phyloP scores from a whole-genome alignment of 2,329 filamentous ascomycete genomes.

The Claviceps sorghi region DNA sequence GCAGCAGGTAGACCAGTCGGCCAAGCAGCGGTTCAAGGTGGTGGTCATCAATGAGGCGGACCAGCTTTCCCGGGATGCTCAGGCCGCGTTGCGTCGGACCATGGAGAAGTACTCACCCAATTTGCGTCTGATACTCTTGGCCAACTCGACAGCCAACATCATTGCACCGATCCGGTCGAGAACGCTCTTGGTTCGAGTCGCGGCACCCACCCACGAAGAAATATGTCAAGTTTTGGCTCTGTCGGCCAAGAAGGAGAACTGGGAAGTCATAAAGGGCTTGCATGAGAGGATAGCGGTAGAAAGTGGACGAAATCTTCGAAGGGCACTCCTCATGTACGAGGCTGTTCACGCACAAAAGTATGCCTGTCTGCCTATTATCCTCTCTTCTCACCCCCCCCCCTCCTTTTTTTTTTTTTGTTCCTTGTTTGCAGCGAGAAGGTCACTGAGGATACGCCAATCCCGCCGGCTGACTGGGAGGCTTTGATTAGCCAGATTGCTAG shows the following conservation, averaged over 20 bases:
- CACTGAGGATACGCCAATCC: conserved; percentile 73
- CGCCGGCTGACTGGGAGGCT: conserved; percentile 93
- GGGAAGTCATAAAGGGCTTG: conserved; percentile 59
- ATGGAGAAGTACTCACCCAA: conserved; percentile 99
- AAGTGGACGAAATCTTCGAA: conserved; percentile 78
- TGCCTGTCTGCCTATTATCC: conserved; percentile 15
- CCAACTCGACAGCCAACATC: conserved; percentile 95
- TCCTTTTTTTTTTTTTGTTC: no score
- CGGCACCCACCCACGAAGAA: conserved; percentile 72
- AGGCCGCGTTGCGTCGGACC: conserved; percentile 82
- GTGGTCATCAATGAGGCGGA: conserved; percentile 99
- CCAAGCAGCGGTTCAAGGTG: conserved; percentile 90
- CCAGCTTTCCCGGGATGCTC: conserved; percentile 82
- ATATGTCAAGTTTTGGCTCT: conserved; percentile 64
- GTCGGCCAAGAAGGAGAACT: conserved; percentile 65
- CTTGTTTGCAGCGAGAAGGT: conserved; percentile 64
- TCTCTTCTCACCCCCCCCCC: no score
- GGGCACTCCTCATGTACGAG: conserved; percentile 91
- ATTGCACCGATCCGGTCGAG: conserved; percentile 94
- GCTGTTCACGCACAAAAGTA: conserved; percentile 96
- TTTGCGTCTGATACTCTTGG: conserved; percentile 75
- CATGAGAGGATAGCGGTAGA: conserved; percentile 79
- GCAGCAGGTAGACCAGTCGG: conserved; percentile 89
- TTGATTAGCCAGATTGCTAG: conserved; percentile 79
- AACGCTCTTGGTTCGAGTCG: conserved; percentile 80